phyloP scores from a whole-genome alignment of 768 basidiomycete genomes.

The Agaricus sinodeliciosus region DNA sequence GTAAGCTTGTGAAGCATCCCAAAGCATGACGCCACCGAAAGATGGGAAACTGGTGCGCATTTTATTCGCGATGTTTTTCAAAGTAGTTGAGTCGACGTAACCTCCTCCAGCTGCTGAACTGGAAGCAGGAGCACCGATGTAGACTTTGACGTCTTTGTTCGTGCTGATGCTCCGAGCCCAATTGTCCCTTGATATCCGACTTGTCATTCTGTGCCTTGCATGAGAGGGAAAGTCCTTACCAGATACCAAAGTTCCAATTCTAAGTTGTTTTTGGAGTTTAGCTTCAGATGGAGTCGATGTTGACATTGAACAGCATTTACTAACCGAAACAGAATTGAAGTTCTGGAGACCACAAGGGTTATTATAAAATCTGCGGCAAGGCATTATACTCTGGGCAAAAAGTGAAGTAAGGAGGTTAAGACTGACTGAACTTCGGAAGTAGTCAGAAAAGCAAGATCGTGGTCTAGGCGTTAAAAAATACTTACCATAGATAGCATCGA shows the following conservation, averaged over 20 bases:
- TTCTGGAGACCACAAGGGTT: slow-evolving; percentile 44
- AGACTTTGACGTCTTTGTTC: slow-evolving; percentile 57
- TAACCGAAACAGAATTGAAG: slow-evolving; percentile 42
- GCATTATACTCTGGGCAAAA: not conserved
- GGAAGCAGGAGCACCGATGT: slow-evolving; percentile 60
- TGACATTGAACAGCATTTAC: slow-evolving; percentile 15
- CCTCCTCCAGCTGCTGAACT: slow-evolving; percentile 50
- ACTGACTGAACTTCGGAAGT: slow-evolving; percentile 28
- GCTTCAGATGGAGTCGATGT: slow-evolving; percentile 5
- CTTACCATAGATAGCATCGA: slow-evolving; percentile 65
- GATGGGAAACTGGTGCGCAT: slow-evolving; percentile 56
- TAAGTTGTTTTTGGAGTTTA: slow-evolving; percentile 13
- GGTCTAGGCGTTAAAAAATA: not conserved
- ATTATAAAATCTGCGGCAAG: slow-evolving; percentile 49
- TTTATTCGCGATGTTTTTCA: slow-evolving; percentile 38
- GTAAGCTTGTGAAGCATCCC: slow-evolving; percentile 43
- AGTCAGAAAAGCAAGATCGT: not conserved
- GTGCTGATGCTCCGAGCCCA: slow-evolving; percentile 56
- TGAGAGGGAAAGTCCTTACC: slow-evolving; percentile 25
- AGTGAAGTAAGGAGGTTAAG: not conserved
- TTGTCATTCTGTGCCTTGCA: not conserved
- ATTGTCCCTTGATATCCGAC: slow-evolving; percentile 39
- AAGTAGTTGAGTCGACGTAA: slow-evolving; percentile 43
- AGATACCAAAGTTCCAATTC: slow-evolving; percentile 60
- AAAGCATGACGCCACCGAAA: slow-evolving; percentile 59